Evolutionary conservation across 2,329 filamentous ascomycete species (phyloP).

Genomic region (Cucurbitaria berberidis): DNA sequence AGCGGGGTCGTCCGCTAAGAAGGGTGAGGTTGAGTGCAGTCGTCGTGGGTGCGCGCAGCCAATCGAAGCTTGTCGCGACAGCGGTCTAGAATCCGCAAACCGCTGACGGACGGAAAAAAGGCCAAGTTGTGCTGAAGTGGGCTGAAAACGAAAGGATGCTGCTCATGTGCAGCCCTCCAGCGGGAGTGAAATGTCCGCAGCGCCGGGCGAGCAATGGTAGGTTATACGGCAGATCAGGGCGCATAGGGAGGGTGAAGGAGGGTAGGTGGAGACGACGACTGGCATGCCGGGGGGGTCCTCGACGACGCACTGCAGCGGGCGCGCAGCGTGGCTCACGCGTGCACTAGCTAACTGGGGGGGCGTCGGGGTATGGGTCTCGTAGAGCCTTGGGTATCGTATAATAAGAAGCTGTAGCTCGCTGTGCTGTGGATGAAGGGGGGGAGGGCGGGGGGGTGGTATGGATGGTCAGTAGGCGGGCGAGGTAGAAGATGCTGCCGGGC

Average conservation of each 20-base stretch:
- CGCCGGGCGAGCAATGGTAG: slow-evolving; percentile 38
- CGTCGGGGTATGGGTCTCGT: slow-evolving; percentile 27
- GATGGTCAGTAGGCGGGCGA: slow-evolving; percentile 22
- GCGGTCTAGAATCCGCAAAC: slow-evolving; percentile 31
- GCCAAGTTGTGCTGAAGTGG: slow-evolving; percentile 16
- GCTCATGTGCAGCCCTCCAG: slow-evolving; percentile 36
- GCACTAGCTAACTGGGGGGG: slow-evolving; percentile 33
- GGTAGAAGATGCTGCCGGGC: too few relatives aligned
- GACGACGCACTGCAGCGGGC: slow-evolving; percentile 28
- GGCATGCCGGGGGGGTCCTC: slow-evolving; percentile 37
- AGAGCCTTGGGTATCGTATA: slow-evolving; percentile 20
- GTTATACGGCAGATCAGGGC: slow-evolving; percentile 46
- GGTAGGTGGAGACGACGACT: slow-evolving; percentile 44
- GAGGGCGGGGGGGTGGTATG: too few relatives aligned
- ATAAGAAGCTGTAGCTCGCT: slow-evolving; percentile 18
- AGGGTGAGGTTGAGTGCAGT: slow-evolving; percentile 32
- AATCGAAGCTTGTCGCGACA: slow-evolving; percentile 28
- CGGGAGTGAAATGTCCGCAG: slow-evolving; percentile 44
- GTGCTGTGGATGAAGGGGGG: slow-evolving; percentile 30
- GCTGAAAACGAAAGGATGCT: slow-evolving; percentile 25
- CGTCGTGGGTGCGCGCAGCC: slow-evolving; percentile 29
- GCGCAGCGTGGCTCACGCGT: slow-evolving; percentile 47
- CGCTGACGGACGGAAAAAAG: slow-evolving; percentile 20
- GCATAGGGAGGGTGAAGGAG: slow-evolving; percentile 31
- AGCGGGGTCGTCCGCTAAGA: slow-evolving; percentile 43